Evolutionary conservation across 2,329 filamentous ascomycete species (phyloP), one percentile per base, ranked within the genome.

Genomic region (Alternaria solani): DNA sequence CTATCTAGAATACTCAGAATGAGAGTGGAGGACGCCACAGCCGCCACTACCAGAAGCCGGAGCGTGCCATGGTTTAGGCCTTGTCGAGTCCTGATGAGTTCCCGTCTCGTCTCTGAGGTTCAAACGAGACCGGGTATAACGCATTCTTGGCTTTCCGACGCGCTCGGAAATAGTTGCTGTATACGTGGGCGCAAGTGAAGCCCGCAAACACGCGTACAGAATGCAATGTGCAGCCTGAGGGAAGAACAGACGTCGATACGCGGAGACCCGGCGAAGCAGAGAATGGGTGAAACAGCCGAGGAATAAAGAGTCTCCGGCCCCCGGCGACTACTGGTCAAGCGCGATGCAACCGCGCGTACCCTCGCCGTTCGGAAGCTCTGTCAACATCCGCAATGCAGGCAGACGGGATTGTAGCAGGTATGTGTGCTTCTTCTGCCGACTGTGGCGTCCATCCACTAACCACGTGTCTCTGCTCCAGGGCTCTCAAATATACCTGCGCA

Each of bases 401-500:
- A 48, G 51, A 63, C 46, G 64, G 61, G 30, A 53, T 62, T 44
- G 36, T 52, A 34, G 62, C 68, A 68, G 70, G 70, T 66, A 61
- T 59, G 51, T n/a, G 20, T 56, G 42, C 36, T 25, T 25, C 9
- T 23, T 18, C 42, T 18, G 39, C 48, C 12, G 16, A 51, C 20
- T 23, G 51, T 55, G 41, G 60, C 49, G 26, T 30, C 20, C 26
- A 32, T 44, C 39, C 49, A 64, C 68, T 73, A 57, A 75, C 64
- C 43, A 42, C 16, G 18, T 55, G 7, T 34, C 47, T 26, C 14
- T 26, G 20, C 6, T 51, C 16, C 25, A 77, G 75, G 68, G 65
- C 65, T 72, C 43, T 63, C 72, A 53, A 72, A 79, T 58, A 73
- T 82, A 28, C 79, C 82, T 14, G 78, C 79, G 48, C 71, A 77